Conservation (phyloP, 345 rosid genomes). For the Lepidium sativum region DNA sequence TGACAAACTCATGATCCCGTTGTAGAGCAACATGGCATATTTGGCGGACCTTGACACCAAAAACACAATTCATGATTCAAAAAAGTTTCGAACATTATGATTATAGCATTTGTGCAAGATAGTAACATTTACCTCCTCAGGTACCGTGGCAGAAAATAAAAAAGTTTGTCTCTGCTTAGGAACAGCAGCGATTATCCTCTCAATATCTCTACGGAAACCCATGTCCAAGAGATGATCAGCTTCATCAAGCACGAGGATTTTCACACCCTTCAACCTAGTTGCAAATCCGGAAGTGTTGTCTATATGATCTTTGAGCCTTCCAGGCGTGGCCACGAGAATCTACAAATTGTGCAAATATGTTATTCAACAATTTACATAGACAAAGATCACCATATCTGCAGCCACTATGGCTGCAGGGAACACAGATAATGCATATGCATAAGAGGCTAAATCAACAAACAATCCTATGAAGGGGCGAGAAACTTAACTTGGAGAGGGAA, state of each 20-base stretch:
- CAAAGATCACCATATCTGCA: background rate
- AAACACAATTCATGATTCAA: slow-evolving; percentile 3
- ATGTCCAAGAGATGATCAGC: slow-evolving; percentile 93
- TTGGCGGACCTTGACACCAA: slow-evolving; percentile 71
- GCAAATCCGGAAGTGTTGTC: slow-evolving; percentile 97
- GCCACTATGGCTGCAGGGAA: background rate
- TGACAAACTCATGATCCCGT: slow-evolving; percentile 80
- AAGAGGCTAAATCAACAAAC: background rate
- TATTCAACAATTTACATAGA: slow-evolving; percentile 4
- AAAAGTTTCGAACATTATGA: slow-evolving; percentile 11
- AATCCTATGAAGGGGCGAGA: background rate
- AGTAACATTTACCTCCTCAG: slow-evolving; percentile 61
- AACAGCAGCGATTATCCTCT: slow-evolving; percentile 72
- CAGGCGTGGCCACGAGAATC: slow-evolving; percentile 98
- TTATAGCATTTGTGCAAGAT: background rate
- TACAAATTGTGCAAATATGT: slow-evolving; percentile 28
- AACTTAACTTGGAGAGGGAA: background rate
- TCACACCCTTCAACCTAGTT: slow-evolving; percentile 82
- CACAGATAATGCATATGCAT: background rate
- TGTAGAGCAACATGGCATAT: slow-evolving; percentile 80
- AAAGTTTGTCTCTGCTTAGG: slow-evolving; percentile 94
- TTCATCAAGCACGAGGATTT: slow-evolving; percentile 92
- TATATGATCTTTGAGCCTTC: slow-evolving; percentile 91
- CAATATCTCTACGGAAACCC: slow-evolving; percentile 95
- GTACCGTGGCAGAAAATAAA: slow-evolving; percentile 89